These are phyloP conservation scores for Rhizophora apiculata DNA, from an alignment of 345 rosid genomes.

Conservation along the genomic window DNA sequence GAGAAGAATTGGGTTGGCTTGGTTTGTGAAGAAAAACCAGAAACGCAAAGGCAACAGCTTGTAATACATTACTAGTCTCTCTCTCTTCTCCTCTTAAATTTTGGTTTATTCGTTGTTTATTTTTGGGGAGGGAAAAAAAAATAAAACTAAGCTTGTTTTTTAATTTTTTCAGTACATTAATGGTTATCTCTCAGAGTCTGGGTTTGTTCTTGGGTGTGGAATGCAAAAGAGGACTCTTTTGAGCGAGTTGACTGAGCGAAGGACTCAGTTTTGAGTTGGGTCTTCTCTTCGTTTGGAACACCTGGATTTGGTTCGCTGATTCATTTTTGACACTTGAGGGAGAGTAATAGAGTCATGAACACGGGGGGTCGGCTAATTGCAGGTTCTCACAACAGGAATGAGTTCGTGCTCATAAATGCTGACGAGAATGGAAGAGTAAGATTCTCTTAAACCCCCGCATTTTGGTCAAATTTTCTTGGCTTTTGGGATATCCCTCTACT, in stretches of 20 bases:
- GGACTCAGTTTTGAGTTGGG: slow-evolving; percentile 13
- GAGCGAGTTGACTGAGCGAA: slow-evolving; percentile 3
- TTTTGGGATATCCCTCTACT: background rate
- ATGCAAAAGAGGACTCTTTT: slow-evolving; percentile 11
- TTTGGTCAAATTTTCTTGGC: background rate
- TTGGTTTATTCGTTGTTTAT: background rate
- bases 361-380: slow-evolving; percentile 92
- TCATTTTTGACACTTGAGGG: slow-evolving; percentile 9
- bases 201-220: background rate
- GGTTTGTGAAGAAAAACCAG: background rate
- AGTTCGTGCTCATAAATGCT: slow-evolving; percentile 88
- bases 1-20: background rate
- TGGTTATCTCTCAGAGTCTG: background rate
- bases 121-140: too few relatives aligned
- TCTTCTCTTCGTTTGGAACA: slow-evolving; percentile 10
- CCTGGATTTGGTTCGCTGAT: slow-evolving; percentile 13
- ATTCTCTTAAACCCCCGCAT: slow-evolving; percentile 3
- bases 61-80: background rate
- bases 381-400: slow-evolving; percentile 94
- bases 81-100: too few relatives aligned
- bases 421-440: slow-evolving; percentile 82
- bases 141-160: background rate
- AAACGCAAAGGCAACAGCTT: too few relatives aligned
- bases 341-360: slow-evolving; percentile 40
- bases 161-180: background rate